Evolutionary conservation across 768 basidiomycete genomes (phyloP), one percentile per base, ranked within the genome.

Genomic region (Suillus discolor): DNA sequence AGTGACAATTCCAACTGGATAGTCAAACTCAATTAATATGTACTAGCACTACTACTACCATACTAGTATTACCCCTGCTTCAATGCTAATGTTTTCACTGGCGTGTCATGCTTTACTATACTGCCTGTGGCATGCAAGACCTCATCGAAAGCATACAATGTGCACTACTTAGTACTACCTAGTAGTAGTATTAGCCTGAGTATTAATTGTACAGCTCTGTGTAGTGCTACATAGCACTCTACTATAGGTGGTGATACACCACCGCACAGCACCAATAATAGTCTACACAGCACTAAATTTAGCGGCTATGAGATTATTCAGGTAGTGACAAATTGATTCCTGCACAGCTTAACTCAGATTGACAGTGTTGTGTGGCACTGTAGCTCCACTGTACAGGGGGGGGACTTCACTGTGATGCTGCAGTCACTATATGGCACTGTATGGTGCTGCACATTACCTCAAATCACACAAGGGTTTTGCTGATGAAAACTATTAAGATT

Each of bases 81-180:
- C 45, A 47, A 47, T 47, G n/a, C n/a, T 47, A 47, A 47, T 47
- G 45, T 47, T 47, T 47, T 47, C 45, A 23, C n/a, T n/a, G n/a
- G n/a, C n/a, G n/a, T n/a, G n/a, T n/a, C n/a, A n/a, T n/a, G n/a
- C n/a, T n/a, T n/a, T 47, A 4, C 23, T 47, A 47, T 12, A 47
- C 45, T 4, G 11, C n/a, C 11, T 47, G 45, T 47, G 45, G 45
- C 45, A 47, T 47, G 45, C 4, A 4, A 47, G 45, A 47, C 11
- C 9, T 11, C 3, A n/a, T 23, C n/a, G 23, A 13, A 23, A 23
- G 11, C 23, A 49, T 49, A 1, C 23, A 23, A 49, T 4, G 42
- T 49, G 47, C 47, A 49, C n/a, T n/a, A n/a, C n/a, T n/a, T n/a
- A n/a, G n/a, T n/a, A n/a, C n/a, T n/a, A n/a, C n/a, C n/a, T n/a